Evolutionary conservation across 2,329 filamentous ascomycete genomes (phyloP), one percentile per base, ranked within the genome.

Genomic region (Sporothrix sp.): DNA sequence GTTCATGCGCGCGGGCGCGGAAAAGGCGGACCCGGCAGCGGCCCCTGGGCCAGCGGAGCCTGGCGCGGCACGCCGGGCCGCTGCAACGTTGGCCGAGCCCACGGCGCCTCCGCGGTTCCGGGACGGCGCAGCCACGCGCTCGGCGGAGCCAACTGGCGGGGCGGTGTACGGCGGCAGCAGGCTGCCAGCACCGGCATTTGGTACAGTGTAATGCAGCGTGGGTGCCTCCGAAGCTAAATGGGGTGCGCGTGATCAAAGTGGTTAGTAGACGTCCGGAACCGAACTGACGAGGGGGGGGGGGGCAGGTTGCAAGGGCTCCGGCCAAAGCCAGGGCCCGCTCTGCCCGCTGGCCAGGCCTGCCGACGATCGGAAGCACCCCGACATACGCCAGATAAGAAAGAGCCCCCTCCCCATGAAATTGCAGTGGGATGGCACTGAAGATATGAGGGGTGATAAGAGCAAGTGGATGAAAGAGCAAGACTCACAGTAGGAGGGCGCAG

Each of bases 401-500:
- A 8, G 7, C 9, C 28, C 18, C 32, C 13, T 13, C 9, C n/a
- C 40, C 33, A 11, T 10, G n/a, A 18, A 11, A 7, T 9, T 1
- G 6, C 16, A 11, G 27, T 11, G 11, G 16, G 23, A 21, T 18
- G n/a, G 10, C 10, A 27, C 4, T 3, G 7, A 18, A 25, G 33
- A 10, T 11, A 20, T n/a, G n/a, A 44, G 20, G 18, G 18, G 1
- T 7, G 13, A 35, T 3, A n/a, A 27, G 9, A 11, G 13, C n/a
- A n/a, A n/a, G 4, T n/a, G n/a, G 37, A 23, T 11, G 21, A 14
- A 27, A 38, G 23, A 30, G 28, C 6, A 25, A 33, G 25, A 68
- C 75, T 71, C 58, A 81, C 77, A 70, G 63, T 85, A 85, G 9
- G 82, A 85, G 36, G 82, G 82, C n/a, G 81, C 81, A 7, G 75